Evolutionary conservation across 805 yeast species (phyloP).

Genomic region (Torulaspora microellipsoides): DNA sequence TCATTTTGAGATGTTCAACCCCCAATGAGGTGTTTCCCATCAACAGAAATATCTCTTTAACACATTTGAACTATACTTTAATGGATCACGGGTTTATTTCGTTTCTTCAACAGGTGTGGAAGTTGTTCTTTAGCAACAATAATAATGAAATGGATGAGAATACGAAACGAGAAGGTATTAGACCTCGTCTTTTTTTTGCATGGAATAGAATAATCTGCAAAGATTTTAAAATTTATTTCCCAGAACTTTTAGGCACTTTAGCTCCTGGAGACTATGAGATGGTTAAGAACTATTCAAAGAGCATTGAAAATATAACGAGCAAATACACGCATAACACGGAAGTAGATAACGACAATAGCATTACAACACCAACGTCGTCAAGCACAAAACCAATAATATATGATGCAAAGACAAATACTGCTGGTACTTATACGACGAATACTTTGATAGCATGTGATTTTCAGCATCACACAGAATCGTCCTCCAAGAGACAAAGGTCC

Average conservation of each 20-base stretch:
- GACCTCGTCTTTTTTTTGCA: conserved; percentile 12
- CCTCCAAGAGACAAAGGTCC: too few species aligned
- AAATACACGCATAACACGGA: too few species aligned
- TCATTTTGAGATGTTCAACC: conserved; percentile 28
- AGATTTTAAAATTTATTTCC: conserved; percentile 27
- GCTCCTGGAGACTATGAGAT: conserved; percentile 25
- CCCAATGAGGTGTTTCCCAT: conserved; percentile 28
- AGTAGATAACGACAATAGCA: too few species aligned
- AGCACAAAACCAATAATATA: too few species aligned
- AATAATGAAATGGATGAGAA: background rate
- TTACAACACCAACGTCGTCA: too few species aligned
- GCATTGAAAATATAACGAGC: background rate
- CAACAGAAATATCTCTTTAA: conserved; percentile 25
- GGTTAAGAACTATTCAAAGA: conserved; percentile 12
- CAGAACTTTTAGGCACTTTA: conserved; percentile 26
- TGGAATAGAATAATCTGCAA: conserved; percentile 33
- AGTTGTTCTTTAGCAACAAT: conserved; percentile 13
- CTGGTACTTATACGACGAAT: too few species aligned
- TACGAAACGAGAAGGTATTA: background rate
- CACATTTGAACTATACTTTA: conserved; percentile 20
- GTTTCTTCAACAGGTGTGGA: conserved; percentile 22
- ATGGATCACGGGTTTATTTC: conserved; percentile 20
- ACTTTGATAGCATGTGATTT: too few species aligned
- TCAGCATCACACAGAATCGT: too few species aligned
- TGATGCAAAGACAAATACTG: too few species aligned